These are phyloP conservation scores for Eleusine indica DNA, from an alignment of 176 grass and related monocot genomes.

Conservation along the genomic window DNA sequence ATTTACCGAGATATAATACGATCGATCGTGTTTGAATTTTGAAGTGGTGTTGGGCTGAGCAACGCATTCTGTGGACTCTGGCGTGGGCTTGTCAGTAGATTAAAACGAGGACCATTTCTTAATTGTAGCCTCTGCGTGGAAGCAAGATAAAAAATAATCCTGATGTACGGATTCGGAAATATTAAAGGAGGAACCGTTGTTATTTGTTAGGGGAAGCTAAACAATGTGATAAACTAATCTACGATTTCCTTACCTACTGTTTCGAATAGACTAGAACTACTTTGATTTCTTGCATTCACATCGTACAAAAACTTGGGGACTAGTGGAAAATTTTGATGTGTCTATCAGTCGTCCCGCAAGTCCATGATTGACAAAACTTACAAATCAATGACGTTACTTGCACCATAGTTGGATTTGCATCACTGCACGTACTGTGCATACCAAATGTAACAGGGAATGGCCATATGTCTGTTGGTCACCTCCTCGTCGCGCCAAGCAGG, in stretches of 20 bases:
- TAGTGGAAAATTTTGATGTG: no score
- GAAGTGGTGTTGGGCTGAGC: background rate
- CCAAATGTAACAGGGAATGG: background rate
- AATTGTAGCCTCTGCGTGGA: conserved; percentile 25
- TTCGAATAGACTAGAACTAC: background rate
- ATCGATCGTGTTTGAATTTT: background rate
- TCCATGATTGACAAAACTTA: background rate
- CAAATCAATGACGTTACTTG: background rate
- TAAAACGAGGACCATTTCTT: background rate
- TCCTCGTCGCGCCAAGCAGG: conserved; percentile 1
- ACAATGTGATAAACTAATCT: background rate
- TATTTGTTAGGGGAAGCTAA: background rate
- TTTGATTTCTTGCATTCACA: background rate
- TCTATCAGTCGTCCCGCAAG: background rate
- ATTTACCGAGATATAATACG: background rate
- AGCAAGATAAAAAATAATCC: background rate
- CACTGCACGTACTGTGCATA: background rate
- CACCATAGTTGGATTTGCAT: background rate
- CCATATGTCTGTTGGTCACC: background rate
- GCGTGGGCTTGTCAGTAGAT: background rate
- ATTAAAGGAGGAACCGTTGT: background rate
- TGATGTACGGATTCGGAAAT: background rate
- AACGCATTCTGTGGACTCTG: background rate
- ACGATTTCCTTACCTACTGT: background rate
- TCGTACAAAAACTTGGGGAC: conserved; percentile 6